phyloP scores from a whole-genome alignment of 176 grass and related monocot genomes.

The Areca catechu region DNA sequence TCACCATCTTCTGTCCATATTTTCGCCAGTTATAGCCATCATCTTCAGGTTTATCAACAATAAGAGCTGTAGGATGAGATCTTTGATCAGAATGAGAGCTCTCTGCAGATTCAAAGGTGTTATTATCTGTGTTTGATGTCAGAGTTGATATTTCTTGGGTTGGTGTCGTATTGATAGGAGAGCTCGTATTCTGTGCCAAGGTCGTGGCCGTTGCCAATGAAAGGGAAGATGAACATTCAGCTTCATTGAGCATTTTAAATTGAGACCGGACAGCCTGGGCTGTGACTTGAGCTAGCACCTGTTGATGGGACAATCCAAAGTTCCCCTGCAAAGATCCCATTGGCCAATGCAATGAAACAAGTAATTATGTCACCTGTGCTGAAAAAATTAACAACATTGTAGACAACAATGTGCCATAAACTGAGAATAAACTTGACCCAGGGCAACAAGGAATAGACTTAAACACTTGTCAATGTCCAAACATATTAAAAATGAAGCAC shows the following conservation, averaged over 20 bases:
- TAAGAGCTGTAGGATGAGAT: slow-evolving; percentile 25
- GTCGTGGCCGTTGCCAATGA: slow-evolving; percentile 13
- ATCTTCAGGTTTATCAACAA: slow-evolving; percentile 46
- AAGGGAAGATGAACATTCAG: slow-evolving; percentile 40
- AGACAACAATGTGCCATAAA: neutral
- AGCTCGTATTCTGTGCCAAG: slow-evolving; percentile 16
- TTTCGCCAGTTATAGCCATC: slow-evolving; percentile 73
- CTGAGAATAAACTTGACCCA: no score
- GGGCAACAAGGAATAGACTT: no score
- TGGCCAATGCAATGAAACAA: no score
- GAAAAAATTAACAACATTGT: neutral
- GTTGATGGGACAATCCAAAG: slow-evolving; percentile 92
- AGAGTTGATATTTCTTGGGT: slow-evolving; percentile 25
- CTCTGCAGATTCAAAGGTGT: slow-evolving; percentile 31
- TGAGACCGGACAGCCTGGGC: slow-evolving; percentile 62
- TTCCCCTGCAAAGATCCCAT: slow-evolving; percentile 37
- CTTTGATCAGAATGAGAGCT: slow-evolving; percentile 29
- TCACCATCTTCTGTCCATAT: slow-evolving; percentile 56
- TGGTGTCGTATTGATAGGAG: slow-evolving; percentile 27
- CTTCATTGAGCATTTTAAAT: slow-evolving; percentile 35
- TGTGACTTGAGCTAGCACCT: slow-evolving; percentile 91
- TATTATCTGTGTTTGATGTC: slow-evolving; percentile 23
- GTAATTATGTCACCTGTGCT: no score
- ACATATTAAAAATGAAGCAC: no score
- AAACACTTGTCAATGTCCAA: no score